Evolutionary conservation across 257 asterid species (phyloP), one percentile per base, ranked within the genome.

Genomic region (Forsythia viridissima): DNA sequence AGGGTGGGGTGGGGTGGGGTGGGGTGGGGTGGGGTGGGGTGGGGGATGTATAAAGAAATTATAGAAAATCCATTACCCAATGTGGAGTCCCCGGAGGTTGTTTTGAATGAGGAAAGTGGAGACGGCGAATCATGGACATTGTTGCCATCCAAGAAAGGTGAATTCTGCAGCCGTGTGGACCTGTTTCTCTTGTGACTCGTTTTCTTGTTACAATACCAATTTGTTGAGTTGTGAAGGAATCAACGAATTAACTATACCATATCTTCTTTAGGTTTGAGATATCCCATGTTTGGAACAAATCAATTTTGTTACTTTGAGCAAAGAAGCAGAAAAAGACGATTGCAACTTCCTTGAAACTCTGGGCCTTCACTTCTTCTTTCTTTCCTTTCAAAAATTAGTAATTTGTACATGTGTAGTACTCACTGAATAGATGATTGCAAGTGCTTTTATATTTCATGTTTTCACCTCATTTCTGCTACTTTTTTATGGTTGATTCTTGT

Each of bases 291-390:
- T 77, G 79, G 40, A 61, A 74, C 72, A 73, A n/a, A 70, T 76
- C 72, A n/a, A 36, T n/a, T 72, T 30, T 20, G 40, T 37, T 72
- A 73, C 80, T 71, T 46, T 37, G 13, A 39, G 41, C 78, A 66
- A 70, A 59, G 39, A 74, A 43, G 55, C 75, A 21, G 73, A 71
- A 79, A 24, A 15, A 51, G 78, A 46, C 70, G 77, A 73, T 73
- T 18, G 72, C 13, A 36, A 18, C 69, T 55, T 37, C n/a, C 20
- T 51, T 38, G 71, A 34, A 36, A 36, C 41, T 69, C 21, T 0
- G 13, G 36, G 75, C 63, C 41, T 44, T 44, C 52, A 15, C 69
- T 68, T 55, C 42, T n/a, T 48, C 55, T n/a, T 24, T 57, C 38
- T 38, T 70, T 36, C 41, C 3, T 30, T 67, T 76, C 37, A 21